Evolutionary conservation across 371 early-diverging fungal species (phyloP).

Genomic region (Vairimorpha ceranae): DNA sequence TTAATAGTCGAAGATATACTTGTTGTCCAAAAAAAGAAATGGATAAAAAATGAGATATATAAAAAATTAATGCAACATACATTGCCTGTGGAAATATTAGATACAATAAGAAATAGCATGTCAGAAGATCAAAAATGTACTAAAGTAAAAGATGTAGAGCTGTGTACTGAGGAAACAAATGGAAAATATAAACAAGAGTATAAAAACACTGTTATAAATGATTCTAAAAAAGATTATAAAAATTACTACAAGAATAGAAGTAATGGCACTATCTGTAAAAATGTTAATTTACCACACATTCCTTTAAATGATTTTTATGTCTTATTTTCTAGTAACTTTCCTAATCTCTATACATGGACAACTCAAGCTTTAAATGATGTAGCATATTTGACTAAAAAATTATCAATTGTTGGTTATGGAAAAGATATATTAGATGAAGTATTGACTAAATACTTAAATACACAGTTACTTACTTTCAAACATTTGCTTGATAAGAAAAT

Average conservation of each 20-base stretch:
- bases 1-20: conserved; percentile 27
- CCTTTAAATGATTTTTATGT: conserved; percentile 16
- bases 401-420: not conserved
- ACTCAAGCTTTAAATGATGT: not conserved
- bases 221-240: not conserved
- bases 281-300: not conserved
- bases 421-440: conserved; percentile 15
- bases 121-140: not conserved
- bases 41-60: conserved; percentile 14
- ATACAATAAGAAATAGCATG: conserved; percentile 10
- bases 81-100: conserved; percentile 27
- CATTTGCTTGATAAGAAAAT: conserved; percentile 18
- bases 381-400: conserved; percentile 5
- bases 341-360: not conserved
- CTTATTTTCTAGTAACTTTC: not conserved
- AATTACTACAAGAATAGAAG: not conserved
- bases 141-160: not conserved
- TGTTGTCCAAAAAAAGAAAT: conserved; percentile 22
- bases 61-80: conserved; percentile 18
- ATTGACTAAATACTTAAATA: conserved; percentile 11
- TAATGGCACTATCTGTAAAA: not conserved
- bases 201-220: not conserved
- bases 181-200: not conserved
- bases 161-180: not conserved
- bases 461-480: not conserved